A percentile compares a stretch with the other conserved stretches of the same genome.
Conservation (phyloP, 306 rosid genomes). For the Corylus americana region DNA sequence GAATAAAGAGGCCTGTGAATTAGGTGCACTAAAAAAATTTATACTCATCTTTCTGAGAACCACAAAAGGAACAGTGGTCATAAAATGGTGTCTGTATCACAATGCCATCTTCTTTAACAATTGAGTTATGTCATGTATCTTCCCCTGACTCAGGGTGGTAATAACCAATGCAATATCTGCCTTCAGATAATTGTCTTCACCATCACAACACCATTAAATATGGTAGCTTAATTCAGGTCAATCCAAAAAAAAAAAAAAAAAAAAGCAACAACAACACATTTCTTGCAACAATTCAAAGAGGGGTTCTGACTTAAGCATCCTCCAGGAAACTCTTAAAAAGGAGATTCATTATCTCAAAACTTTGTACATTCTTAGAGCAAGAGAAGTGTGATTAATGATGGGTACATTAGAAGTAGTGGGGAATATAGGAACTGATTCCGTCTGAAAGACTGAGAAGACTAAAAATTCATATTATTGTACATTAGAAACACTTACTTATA, state of each 20-base stretch:
- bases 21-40: conserved; percentile 12
- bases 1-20: conserved; percentile 5
- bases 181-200: neutral
- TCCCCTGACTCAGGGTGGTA: neutral
- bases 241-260: neutral
- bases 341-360: conserved; percentile 16
- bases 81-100: neutral
- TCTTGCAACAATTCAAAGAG: conserved; percentile 1
- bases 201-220: neutral
- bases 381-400: conserved; percentile 12
- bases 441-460: conserved; percentile 17
- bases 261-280: too few species aligned
- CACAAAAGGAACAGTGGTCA: neutral
- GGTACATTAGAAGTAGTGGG: neutral
- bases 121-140: neutral
- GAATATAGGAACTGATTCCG: conserved; percentile 26
- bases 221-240: neutral
- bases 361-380: conserved; percentile 15
- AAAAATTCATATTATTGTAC: neutral
- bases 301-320: conserved; percentile 26
- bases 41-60: conserved; percentile 16
- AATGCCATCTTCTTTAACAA: neutral
- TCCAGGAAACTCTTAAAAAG: conserved; percentile 13
- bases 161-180: neutral
- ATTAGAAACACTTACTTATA: neutral